phyloP scores from a whole-genome alignment of 2,329 filamentous ascomycete genomes.

The Coniochaeta sp. region DNA sequence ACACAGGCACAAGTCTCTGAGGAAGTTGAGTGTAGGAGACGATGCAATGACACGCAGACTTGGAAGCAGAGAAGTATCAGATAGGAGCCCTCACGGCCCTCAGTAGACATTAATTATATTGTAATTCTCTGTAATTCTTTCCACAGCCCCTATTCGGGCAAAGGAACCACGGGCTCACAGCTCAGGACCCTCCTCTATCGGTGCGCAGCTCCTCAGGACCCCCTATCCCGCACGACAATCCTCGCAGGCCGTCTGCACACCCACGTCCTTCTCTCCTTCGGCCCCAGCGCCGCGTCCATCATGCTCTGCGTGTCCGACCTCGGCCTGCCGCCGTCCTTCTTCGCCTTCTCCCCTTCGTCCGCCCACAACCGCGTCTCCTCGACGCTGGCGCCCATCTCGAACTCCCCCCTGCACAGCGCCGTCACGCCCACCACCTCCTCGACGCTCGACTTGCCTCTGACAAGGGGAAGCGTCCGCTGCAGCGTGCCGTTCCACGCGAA shows the following conservation, averaged over 20 bases:
- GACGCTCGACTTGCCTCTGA: constrained; percentile 51
- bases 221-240: constrained; percentile 43
- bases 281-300: constrained; percentile 51
- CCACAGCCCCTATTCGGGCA: background rate
- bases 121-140: no score
- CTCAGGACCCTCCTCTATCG: no score
- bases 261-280: constrained; percentile 57
- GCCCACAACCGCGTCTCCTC: constrained; percentile 65
- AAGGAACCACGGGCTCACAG: no score
- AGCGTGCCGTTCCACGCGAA: constrained; percentile 80
- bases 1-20: no score
- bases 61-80: background rate
- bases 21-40: no score
- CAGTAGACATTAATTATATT: no score
- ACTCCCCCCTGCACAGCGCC: constrained; percentile 70
- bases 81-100: no score
- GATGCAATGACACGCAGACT: background rate
- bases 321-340: constrained; percentile 20
- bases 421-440: constrained; percentile 64
- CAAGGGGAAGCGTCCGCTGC: constrained; percentile 62
- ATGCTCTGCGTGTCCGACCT: constrained; percentile 49
- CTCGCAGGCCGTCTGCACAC: constrained; percentile 51
- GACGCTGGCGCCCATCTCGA: constrained; percentile 72
- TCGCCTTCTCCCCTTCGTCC: constrained; percentile 21
- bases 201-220: background rate